These are phyloP conservation scores for Saitoella complicata DNA, from an alignment of 805 yeast genomes.

Conservation along the genomic window DNA sequence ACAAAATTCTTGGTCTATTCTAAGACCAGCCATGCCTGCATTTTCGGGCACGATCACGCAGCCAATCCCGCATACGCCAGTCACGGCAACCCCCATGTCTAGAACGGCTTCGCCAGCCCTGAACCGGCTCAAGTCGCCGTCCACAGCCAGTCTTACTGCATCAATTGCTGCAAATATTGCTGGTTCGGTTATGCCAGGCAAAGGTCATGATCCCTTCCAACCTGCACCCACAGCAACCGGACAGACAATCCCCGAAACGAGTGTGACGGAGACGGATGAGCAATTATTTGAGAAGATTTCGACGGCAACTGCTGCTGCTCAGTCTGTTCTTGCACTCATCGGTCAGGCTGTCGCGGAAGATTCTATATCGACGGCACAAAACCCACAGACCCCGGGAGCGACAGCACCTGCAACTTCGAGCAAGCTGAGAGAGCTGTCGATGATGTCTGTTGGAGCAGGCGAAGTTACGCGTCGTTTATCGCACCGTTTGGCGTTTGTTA, in stretches of 20 bases:
- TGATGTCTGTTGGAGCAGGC: conserved; percentile 59
- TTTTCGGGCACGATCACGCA: background rate
- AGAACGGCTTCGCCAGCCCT: background rate
- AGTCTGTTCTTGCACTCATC: conserved; percentile 55
- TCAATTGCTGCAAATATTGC: conserved; percentile 9
- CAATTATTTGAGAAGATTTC: conserved; percentile 47
- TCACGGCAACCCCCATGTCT: background rate
- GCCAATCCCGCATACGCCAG: background rate
- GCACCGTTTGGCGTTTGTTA: conserved; percentile 33
- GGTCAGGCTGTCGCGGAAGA: conserved; percentile 26
- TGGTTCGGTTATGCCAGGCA: conserved; percentile 1
- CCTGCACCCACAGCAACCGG: conserved; percentile 1
- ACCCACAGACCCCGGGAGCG: conserved; percentile 12
- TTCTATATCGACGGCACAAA: conserved; percentile 24
- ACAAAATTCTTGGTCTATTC: conserved; percentile 41
- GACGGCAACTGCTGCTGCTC: conserved; percentile 50
- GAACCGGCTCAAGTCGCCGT: conserved; percentile 2
- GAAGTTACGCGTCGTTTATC: conserved; percentile 56
- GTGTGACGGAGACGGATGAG: conserved; percentile 38
- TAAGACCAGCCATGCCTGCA: conserved; percentile 17
- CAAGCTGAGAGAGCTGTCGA: conserved; percentile 60
- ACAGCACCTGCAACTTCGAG: conserved; percentile 31
- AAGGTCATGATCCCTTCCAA: conserved; percentile 4
- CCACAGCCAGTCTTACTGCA: conserved; percentile 3
- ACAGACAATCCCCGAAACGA: conserved; percentile 1